Evolutionary conservation across 768 basidiomycete species (phyloP), one percentile per base, ranked within the genome.

Genomic region (Candolleomyces efflorescens): DNA sequence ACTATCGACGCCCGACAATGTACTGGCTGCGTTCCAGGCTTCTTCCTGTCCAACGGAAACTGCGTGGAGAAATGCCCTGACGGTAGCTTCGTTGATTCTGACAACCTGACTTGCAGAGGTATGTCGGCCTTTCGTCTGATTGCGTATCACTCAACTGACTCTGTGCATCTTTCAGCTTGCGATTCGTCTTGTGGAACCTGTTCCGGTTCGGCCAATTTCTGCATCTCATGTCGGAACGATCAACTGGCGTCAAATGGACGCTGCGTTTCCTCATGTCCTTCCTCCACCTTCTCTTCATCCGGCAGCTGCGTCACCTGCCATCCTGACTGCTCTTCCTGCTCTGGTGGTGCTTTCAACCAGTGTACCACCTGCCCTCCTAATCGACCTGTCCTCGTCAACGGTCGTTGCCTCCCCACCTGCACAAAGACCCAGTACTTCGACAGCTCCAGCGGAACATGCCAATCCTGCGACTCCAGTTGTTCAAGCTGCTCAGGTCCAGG

Each of bases 311-410:
- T 84, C 55, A 64, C 85, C 5, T 96, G 94, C 69, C 92, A 95
- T 59, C 84, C 91, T 0, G 94, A 95, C 67, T 96, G 93, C 65
- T 83, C 82, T 15, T 85, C 87, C 1, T 96, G 94, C 71, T 83
- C 84, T 22, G 92, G 91, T n/a, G 64, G 80, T 20, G 81, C 84
- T 0, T 91, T 91, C 73, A 84, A 83, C 66, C 86, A 93, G 67
- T 96, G 93, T 71, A 78, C 84, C 7, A 81, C 82, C 49, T 94
- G 92, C 65, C 78, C 84, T 32, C 64, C 84, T 24, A 72, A 76
- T 20, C 82, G 85, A 0, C 92, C 91, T 0, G 89, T 93, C 39
- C 82, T 86, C 47, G 82, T 81, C 39, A 84, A 81, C 54, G 90
- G 90, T 24, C 80, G 92, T 53, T 94, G 92, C 68, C 78, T 93